Base-by-base conservation (phyloP, 805 yeast genomes). In the Candida adriatica region DNA sequence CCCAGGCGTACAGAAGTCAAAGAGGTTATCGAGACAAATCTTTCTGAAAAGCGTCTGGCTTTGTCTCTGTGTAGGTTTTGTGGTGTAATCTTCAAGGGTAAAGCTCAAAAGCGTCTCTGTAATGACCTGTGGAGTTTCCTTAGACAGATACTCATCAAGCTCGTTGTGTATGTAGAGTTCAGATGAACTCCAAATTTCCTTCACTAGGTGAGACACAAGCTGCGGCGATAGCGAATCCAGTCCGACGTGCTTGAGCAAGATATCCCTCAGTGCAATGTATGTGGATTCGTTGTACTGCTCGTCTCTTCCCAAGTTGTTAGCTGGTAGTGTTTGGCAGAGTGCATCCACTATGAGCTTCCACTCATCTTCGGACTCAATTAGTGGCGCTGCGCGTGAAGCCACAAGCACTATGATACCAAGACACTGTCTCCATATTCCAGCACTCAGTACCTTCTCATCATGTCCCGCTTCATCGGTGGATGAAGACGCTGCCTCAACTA, bases 151-250 rank as follows among this genome's bases (percentile, higher is more conserved):
- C 17, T 41, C 58, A 44, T 72, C 94, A 13, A 68, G 53, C 29
- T 69, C 81, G 53, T 67, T 82, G 21, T 62, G 62, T 35, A 66
- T 72, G 59, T 71, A 81, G 17, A 72, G 55, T 41, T 66, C 81
- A 1, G 90, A 79, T 15, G 71, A 61, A 2, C 58, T 49, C 71
- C 83, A 79, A 2, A 86, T 45, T 1, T 66, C 53, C 5, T 62
- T 51, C 3, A 79, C 49, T 27, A 75, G 64, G 8, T 56, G 58
- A 8, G 63, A 61, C 9, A 78, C 45, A 14, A 64, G 50, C 2
- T 45, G 43, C 5, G 51, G 48, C 3, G 48, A 40, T 8, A 62
- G 37, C 3, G 54, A 43, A 1, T 36, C 23, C 11, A 61, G 53
- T 1, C 50, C 41, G 11, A 73, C 51, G 17, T 53, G 49, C 1